Evolutionary conservation across 2,329 filamentous ascomycete species (phyloP), one percentile per base, ranked within the genome.

Genomic region (Grosmannia serpens): DNA sequence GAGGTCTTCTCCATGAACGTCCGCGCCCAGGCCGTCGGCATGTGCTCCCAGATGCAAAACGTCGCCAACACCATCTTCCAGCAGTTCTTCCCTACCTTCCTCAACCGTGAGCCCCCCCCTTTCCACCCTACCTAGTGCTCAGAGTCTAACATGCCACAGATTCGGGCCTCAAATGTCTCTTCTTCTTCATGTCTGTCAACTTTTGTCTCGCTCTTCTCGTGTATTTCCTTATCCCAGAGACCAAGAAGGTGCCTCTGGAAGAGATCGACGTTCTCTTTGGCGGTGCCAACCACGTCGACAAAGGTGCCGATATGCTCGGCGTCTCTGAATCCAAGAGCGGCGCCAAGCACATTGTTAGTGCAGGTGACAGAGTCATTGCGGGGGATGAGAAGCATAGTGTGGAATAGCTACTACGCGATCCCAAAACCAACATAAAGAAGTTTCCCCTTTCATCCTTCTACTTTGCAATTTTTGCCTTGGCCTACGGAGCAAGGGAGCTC

Each of bases 1-100:
- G 83, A 86, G 64, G 73, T 86, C 58, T 86, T 86, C 72, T 81
- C 77, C 59, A 85, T 86, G 81, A 86, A 86, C 69, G 80, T 86
- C n/a, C 81, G 83, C 59, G 82, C 83, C 3, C 83, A 86, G 67
- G 84, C 83, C n/a, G 82, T 86, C 2, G 83, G 82, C 58, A 86
- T 86, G 83, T 82, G 70, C 63, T 73, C 72, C 38, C 74, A 81
- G 67, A 78, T 73, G 58, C 79, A 81, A 63, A 81, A 86, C 66
- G 79, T 86, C 51, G 82, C 82, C 64, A 85, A 86, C 67, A 77
- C 77, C 51, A 79, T 86, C 64, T 79, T 86, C 65, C 80, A 85
- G 67, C 83, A 86, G 62, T 86, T 86, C 74, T 86, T 86, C 74
- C 83, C 83, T 17, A 79, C 76, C 17, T 86, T 86, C 73, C 74